These are phyloP conservation scores for Trametes cinnabarina DNA, from an alignment of 768 basidiomycete genomes.

Conservation along the genomic window DNA sequence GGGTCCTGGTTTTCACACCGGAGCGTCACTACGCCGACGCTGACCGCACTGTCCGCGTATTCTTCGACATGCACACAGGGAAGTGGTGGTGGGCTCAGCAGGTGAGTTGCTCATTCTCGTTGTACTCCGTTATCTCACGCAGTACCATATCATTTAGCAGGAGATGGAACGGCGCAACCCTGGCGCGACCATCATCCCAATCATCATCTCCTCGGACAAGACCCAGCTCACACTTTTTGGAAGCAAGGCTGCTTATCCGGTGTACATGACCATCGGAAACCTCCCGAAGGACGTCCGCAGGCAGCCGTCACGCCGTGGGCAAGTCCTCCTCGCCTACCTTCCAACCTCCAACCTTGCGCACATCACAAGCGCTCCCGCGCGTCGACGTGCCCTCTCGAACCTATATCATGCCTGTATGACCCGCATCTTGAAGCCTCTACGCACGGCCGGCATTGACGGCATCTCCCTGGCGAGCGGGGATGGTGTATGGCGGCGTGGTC, in stretches of 20 bases:
- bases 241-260: constrained; percentile 24
- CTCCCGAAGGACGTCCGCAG: constrained; percentile 25
- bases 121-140: background rate
- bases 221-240: constrained; percentile 21
- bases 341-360: constrained; percentile 20
- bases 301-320: constrained; percentile 24
- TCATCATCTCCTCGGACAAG: constrained; percentile 23
- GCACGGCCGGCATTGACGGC: constrained; percentile 11
- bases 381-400: constrained; percentile 21
- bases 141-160: background rate
- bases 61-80: constrained; percentile 45
- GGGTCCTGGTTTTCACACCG: constrained; percentile 33
- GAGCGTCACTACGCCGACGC: constrained; percentile 38
- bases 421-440: constrained; percentile 14
- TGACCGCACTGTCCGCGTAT: constrained; percentile 28
- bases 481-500: constrained; percentile 18
- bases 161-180: constrained; percentile 18
- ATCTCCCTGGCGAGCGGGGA: constrained; percentile 23
- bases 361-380: constrained; percentile 20
- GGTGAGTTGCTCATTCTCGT: no score
- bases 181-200: constrained; percentile 22
- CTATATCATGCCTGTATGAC: constrained; percentile 27
- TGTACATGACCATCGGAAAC: constrained; percentile 31
- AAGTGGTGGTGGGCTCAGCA: constrained; percentile 54
- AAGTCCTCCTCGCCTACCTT: constrained; percentile 29